Conservation (phyloP, 164 flowering plant genomes). For the Malania oleifera region DNA sequence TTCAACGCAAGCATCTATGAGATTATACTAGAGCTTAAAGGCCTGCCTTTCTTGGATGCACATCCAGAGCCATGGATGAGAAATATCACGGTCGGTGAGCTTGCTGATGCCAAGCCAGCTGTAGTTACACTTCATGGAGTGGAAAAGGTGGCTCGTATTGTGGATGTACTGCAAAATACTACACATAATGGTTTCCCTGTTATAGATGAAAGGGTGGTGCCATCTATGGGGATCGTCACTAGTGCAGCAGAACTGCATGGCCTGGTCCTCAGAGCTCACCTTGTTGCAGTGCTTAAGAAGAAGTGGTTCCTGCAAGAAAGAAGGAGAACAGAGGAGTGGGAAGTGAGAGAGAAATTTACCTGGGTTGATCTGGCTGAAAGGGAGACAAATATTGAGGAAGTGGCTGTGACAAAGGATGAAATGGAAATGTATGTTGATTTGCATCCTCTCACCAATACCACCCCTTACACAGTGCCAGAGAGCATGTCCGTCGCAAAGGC, state of each 20-base stretch:
- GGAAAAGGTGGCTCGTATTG: conserved; percentile 69
- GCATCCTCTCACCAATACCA: conserved; percentile 83
- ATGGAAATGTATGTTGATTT: conserved; percentile 91
- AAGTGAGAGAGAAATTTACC: conserved; percentile 56
- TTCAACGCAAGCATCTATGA: conserved; percentile 89
- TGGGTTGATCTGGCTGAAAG: conserved; percentile 77
- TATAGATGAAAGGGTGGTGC: conserved; percentile 46
- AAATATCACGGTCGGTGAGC: conserved; percentile 73
- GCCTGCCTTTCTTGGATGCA: conserved; percentile 79
- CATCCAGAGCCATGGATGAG: conserved; percentile 93
- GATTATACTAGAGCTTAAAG: conserved; percentile 74
- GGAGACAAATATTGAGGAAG: conserved; percentile 51
- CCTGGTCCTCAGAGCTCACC: conserved; percentile 66
- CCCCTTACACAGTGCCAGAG: conserved; percentile 83
- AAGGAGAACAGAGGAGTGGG: conserved; percentile 74
- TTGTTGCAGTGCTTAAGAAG: conserved; percentile 58
- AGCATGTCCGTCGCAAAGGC: conserved; percentile 94
- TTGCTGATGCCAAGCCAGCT: conserved; percentile 68
- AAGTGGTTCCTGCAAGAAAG: conserved; percentile 65
- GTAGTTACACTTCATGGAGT: conserved; percentile 61
- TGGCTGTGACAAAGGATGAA: conserved; percentile 52
- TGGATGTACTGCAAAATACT: conserved; percentile 66
- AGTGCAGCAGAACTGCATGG: conserved; percentile 69
- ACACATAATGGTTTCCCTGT: conserved; percentile 89
- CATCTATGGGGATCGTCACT: conserved; percentile 28